Conservation (phyloP, 2,329 filamentous ascomycete genomes). For the Cordyceps militaris region DNA sequence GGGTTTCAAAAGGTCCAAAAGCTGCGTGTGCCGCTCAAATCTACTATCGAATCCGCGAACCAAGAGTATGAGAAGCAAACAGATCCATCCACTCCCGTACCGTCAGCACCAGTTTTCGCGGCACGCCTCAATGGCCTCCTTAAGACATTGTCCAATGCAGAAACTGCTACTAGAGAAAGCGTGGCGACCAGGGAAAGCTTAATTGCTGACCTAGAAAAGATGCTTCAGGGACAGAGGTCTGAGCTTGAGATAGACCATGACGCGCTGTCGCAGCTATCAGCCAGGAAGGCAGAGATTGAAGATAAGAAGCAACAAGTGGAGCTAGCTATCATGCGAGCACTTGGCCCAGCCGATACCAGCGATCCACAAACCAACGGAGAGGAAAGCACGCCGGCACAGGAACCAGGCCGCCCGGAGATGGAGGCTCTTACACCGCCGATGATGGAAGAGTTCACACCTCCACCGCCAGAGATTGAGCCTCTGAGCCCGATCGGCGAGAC, state of each 20-base stretch:
- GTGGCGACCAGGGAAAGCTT: conserved; percentile 78
- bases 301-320: conserved; percentile 83
- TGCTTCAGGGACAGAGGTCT: conserved; percentile 66
- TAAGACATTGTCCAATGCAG: conserved; percentile 79
- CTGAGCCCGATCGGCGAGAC: conserved; percentile 17
- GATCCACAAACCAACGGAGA: conserved; percentile 41
- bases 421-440: conserved; percentile 66
- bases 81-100: conserved; percentile 59
- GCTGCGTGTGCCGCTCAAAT: conserved; percentile 59
- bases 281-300: conserved; percentile 67
- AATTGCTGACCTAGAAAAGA: conserved; percentile 72
- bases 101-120: conserved; percentile 83
- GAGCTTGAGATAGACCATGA: conserved; percentile 64
- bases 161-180: conserved; percentile 80
- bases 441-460: conserved; percentile 20
- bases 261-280: conserved; percentile 54
- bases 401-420: conserved; percentile 69
- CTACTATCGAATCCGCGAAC: conserved; percentile 62
- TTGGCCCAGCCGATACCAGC: conserved; percentile 54
- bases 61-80: conserved; percentile 80
- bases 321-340: conserved; percentile 78
- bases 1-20: conserved; percentile 70
- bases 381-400: conserved; percentile 41
- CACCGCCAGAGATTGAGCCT: conserved; percentile 17
- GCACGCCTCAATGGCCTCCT: conserved; percentile 84